phyloP scores from a whole-genome alignment of 2,329 filamentous ascomycete species.

The Sclerotinia minor region DNA sequence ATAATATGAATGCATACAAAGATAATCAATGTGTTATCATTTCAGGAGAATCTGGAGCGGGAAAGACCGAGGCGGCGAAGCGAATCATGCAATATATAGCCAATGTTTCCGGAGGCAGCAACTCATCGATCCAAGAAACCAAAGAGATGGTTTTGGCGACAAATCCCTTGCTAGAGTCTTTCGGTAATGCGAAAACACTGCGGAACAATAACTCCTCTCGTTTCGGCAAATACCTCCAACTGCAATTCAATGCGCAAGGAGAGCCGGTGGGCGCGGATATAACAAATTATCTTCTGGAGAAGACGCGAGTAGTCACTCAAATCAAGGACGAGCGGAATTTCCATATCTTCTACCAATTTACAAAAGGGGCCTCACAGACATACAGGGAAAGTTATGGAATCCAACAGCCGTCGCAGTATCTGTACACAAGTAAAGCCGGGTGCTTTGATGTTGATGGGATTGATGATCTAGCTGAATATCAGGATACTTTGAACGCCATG shows the following conservation, averaged over 20 bases:
- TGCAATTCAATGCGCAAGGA: conserved; percentile 89
- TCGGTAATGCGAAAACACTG: conserved; percentile 96
- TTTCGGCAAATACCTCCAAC: conserved; percentile 97
- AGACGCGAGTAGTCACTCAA: conserved; percentile 91
- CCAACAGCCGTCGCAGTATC: conserved; percentile 87
- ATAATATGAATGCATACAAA: conserved; percentile 99
- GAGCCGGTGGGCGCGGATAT: conserved; percentile 96
- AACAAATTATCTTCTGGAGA: conserved; percentile 96
- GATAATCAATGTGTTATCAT: conserved; percentile 99
- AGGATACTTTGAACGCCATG: conserved; percentile 93
- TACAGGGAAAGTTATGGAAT: conserved; percentile 88
- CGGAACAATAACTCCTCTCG: conserved; percentile 98
- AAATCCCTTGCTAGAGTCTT: conserved; percentile 94
- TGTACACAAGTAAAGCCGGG: conserved; percentile 91
- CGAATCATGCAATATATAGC: conserved; percentile 99
- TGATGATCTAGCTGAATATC: conserved; percentile 84
- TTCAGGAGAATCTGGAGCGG: conserved; percentile 94
- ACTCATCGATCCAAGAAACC: conserved; percentile 81
- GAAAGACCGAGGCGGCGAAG: conserved; percentile 98
- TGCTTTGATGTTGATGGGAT: conserved; percentile 94
- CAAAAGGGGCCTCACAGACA: conserved; percentile 85
- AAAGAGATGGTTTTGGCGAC: conserved; percentile 99
- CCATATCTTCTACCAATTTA: conserved; percentile 99
- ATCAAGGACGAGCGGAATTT: conserved; percentile 96
- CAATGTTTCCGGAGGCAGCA: conserved; percentile 81